phyloP scores from a whole-genome alignment of 2,329 filamentous ascomycete species.

The Aspergillus tubingensis region DNA sequence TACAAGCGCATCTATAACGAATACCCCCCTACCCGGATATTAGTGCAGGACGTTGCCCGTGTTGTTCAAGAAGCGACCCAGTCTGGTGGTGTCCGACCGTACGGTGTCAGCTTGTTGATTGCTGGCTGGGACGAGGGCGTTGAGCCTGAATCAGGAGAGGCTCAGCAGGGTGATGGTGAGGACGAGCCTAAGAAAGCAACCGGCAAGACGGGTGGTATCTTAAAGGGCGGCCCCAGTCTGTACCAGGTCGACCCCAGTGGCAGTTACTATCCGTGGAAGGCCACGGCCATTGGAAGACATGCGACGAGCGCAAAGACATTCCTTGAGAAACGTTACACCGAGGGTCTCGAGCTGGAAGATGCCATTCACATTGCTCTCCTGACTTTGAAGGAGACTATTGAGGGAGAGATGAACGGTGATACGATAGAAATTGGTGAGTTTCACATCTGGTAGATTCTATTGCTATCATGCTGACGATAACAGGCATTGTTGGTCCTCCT shows the following conservation, averaged over 20 bases:
- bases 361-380: conserved; percentile 97
- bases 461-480: conserved; percentile 3
- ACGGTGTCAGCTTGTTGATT: conserved; percentile 92
- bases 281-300: conserved; percentile 97
- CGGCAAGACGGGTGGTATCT: conserved; percentile 90
- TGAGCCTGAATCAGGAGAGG: conserved; percentile 75
- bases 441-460: neutral
- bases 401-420: conserved; percentile 98
- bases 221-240: conserved; percentile 94
- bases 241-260: conserved; percentile 99
- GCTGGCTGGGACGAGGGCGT: conserved; percentile 98
- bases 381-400: conserved; percentile 98
- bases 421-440: conserved; percentile 92
- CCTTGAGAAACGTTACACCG: conserved; percentile 97
- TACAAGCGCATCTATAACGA: conserved; percentile 99
- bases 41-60: conserved; percentile 95
- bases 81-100: conserved; percentile 93
- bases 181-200: conserved; percentile 68
- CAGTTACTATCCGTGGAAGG: conserved; percentile 99
- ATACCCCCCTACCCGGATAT: conserved; percentile 98
- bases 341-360: conserved; percentile 94
- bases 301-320: conserved; percentile 98
- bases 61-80: conserved; percentile 99
- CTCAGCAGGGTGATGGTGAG: conserved; percentile 56
- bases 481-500: conserved; percentile 91